Percentiles rank a stretch among this genome's conserved stretches.
These are phyloP conservation scores for Remersonia thermophila DNA, from an alignment of 2,329 filamentous ascomycete genomes.

Conservation along the genomic window DNA sequence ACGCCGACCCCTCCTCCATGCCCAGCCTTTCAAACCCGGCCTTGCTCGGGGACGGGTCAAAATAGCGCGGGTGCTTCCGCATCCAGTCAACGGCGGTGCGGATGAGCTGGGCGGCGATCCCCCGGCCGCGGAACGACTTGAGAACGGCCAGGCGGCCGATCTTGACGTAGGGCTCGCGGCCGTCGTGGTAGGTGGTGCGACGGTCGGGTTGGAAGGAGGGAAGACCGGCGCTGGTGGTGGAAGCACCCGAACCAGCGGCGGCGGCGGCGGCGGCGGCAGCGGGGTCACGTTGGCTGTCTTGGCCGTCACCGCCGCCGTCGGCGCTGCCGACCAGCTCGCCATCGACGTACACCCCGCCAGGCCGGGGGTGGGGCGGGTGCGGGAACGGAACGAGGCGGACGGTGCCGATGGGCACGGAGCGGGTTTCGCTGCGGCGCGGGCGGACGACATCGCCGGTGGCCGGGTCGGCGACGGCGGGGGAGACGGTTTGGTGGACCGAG, in stretches of 20 bases:
- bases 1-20: constrained; percentile 22
- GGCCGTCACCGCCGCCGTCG: not conserved
- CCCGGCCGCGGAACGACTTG: constrained; percentile 49
- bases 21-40: constrained; percentile 32
- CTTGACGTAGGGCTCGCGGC: constrained; percentile 66
- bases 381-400: constrained; percentile 74
- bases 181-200: constrained; percentile 42
- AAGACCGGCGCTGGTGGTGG: no score
- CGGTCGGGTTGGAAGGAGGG: constrained; percentile 26
- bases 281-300: not conserved
- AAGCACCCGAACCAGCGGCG: no score
- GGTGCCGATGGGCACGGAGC: constrained; percentile 52
- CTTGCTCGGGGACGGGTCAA: constrained; percentile 36
- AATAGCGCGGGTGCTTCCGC: constrained; percentile 42
- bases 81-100: constrained; percentile 58
- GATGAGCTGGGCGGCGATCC: constrained; percentile 55
- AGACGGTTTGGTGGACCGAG: constrained; percentile 38
- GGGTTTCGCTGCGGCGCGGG: constrained; percentile 32
- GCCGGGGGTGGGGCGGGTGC: constrained; percentile 50
- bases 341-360: constrained; percentile 36
- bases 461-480: constrained; percentile 30
- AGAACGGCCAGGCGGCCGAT: constrained; percentile 66
- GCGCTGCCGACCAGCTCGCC: constrained; percentile 23
- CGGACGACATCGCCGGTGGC: constrained; percentile 28
- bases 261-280: no score